Conservation (phyloP, 2,329 filamentous ascomycete genomes). For the Pestalotiopsis sp. region DNA sequence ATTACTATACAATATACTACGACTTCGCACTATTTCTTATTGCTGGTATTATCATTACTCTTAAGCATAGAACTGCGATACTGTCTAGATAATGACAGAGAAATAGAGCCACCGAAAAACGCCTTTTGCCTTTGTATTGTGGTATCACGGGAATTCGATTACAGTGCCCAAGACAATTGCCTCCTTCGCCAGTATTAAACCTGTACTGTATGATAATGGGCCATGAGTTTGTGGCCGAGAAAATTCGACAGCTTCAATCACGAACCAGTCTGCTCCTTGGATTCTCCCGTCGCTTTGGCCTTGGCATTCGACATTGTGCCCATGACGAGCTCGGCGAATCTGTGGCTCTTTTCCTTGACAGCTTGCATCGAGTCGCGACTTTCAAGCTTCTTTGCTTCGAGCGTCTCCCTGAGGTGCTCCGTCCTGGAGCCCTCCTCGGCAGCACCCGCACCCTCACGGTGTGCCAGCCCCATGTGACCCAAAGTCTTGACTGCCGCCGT, state of each 20-base stretch:
- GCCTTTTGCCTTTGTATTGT: background rate
- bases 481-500: constrained; percentile 10
- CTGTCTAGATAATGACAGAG: background rate
- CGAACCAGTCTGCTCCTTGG: background rate
- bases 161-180: background rate
- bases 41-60: no score
- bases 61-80: background rate
- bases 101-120: background rate
- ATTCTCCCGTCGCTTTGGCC: constrained; percentile 1
- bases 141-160: background rate
- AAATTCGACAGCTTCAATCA: background rate
- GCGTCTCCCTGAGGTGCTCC: background rate
- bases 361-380: constrained; percentile 20
- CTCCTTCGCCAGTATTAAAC: background rate
- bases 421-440: background rate
- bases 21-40: no score
- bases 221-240: background rate
- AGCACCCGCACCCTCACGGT: background rate
- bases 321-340: constrained; percentile 32
- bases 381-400: constrained; percentile 11
- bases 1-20: no score
- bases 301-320: constrained; percentile 25
- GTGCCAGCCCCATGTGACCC: constrained; percentile 4
- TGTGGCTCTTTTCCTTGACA: constrained; percentile 24
- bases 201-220: background rate